Conservation (phyloP, 176 grass and related monocot genomes). For the Saccharum officinarum region DNA sequence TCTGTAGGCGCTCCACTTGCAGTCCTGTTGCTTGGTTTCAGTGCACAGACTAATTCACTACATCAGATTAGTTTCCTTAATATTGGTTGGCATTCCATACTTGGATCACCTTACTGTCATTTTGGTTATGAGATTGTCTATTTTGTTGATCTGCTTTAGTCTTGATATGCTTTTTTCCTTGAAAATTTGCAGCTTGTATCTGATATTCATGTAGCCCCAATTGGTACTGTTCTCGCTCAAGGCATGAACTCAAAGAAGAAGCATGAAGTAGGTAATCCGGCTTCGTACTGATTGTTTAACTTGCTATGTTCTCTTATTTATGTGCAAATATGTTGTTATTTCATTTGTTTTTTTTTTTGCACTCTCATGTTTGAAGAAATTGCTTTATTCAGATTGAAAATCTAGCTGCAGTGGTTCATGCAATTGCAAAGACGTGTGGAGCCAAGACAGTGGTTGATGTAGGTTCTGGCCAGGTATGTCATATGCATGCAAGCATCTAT, state of each 20-base stretch:
- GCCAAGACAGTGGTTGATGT: conserved; percentile 84
- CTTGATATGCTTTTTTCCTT: conserved; percentile 16
- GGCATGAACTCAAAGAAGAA: conserved; percentile 98
- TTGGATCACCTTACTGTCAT: not conserved
- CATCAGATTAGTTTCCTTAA: not conserved
- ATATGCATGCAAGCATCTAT: conserved; percentile 9
- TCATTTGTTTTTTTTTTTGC: not conserved
- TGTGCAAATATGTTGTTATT: not conserved
- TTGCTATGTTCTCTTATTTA: not conserved
- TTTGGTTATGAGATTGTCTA: not conserved
- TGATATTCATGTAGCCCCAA: conserved; percentile 52
- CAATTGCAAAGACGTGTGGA: conserved; percentile 44
- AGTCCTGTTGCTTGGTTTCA: not conserved
- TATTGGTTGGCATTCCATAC: not conserved
- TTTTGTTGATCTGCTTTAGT: not conserved
- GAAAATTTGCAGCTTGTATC: conserved; percentile 53
- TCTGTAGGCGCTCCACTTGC: not conserved
- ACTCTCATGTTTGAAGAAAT: conserved; percentile 18
- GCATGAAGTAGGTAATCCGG: conserved; percentile 78
- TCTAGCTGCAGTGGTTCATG: conserved; percentile 61
- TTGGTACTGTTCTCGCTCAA: conserved; percentile 85
- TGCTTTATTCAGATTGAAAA: conserved; percentile 62
- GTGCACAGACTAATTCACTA: not conserved
- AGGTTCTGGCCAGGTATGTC: conserved; percentile 86
- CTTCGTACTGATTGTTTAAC: conserved; percentile 18